Evolutionary conservation across 1,284 basidiomycete species (phyloP), one percentile per base, ranked within the genome.

Genomic region (Leccinum cinnamomeum): DNA sequence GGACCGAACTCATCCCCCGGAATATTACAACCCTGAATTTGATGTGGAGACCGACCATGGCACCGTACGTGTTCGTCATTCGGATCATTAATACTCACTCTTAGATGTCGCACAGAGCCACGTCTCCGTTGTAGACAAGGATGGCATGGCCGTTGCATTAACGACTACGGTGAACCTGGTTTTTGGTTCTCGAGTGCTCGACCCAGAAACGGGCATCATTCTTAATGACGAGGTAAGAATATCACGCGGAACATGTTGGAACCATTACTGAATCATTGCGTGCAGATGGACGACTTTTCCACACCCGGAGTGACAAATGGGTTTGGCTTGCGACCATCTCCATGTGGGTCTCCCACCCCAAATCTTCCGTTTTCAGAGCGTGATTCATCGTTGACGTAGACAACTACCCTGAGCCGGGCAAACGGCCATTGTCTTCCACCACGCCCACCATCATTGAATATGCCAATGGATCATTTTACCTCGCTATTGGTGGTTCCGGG

Each of bases 151-250:
- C 0, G 92, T 94, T 3, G 77, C 91, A 23, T 74, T 97, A 28
- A 97, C 95, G 1, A 89, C 90, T 1, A 96, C 95, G 0, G 88
- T 98, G 57, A 98, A 98, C 75, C 68, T 88, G 55, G 72, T 95
- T 35, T 97, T 97, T 77, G 95, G 95, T n/a, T 93, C 90, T 5
- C 81, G 81, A 60, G 90, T 97, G 12, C 82, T 96, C 71, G 94
- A 95, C 75, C 84, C 90, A 1, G 82, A 87, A 48, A 96, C 94
- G 0, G 96, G 95, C 0, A 82, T 98, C 30, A 85, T 98, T 59
- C 77, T 98, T 53, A 97, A 98, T 72, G 88, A 98, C 71, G 93
- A 97, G 79, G 85, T 81, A 64, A 64, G 57, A 57, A 50, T 35
- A 20, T 55, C 14, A 1, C 37, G 28, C 14, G 18, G 12, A 35